Base-by-base conservation (phyloP, 2,329 filamentous ascomycete genomes). In the Metarhizium album region DNA sequence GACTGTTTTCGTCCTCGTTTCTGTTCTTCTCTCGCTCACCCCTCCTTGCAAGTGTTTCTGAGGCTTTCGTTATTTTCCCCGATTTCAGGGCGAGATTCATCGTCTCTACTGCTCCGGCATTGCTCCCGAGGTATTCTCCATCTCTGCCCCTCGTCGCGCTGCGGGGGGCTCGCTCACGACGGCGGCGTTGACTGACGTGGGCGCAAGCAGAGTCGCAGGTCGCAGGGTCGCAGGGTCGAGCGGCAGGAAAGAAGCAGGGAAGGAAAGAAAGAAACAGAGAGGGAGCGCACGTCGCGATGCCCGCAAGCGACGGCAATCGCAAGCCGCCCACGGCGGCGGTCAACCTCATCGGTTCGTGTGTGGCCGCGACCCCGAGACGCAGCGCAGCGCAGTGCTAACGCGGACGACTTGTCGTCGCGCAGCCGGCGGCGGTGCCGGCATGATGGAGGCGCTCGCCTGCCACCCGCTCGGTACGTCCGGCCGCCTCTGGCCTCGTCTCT, bases 381-480 rank as follows among this genome's bases (percentile, higher is more conserved):
- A 6, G 11, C 37, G n/a, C 37, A 40, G n/a, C 33, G 24, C 43
- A 50, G 35, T 23, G 40, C 43, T 46, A 31, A 51, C 22, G 2
- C n/a, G n/a, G 6, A 22, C 37, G 40, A 14, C 9, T 42, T 33
- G n/a, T n/a, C n/a, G n/a, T n/a, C 43, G 18, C 31, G 35, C 60
- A 95, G 93, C 93, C 67, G 93, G 93, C 66, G 93, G 93, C 66
- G 89, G 89, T 70, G 93, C 93, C 60, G 93, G 93, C 64, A 96
- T 97, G 91, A 97, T 97, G 90, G 93, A 98, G 73, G 93, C 93
- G 46, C 83, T 98, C 55, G 90, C 76, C 49, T 98, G 93, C 70
- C 93, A 98, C 75, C 93, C 93, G 55, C 79, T 97, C 53, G 87
- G 87, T 91, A 78, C 61, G 76, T 60, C 52, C 27, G n/a, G n/a